Conservation (phyloP, 345 rosid genomes). For the Dovyalis caffra region DNA sequence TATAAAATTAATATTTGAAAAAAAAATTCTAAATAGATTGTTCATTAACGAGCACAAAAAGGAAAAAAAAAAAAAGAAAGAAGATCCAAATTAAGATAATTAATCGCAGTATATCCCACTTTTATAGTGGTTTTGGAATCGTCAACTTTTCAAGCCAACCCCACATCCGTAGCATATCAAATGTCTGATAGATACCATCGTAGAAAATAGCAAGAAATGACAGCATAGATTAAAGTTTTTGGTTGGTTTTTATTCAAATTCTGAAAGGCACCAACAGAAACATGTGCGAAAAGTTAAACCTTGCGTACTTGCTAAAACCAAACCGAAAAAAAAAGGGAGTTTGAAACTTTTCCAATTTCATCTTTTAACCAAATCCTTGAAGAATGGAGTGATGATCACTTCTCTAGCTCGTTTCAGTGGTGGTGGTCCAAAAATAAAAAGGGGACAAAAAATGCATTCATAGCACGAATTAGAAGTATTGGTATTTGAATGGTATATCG, state of each 20-base stretch:
- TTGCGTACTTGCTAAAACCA: not conserved
- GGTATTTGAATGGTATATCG: not conserved
- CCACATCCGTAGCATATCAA: not conserved
- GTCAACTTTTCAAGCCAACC: not conserved
- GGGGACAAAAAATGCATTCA: not conserved
- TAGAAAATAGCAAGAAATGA: not conserved
- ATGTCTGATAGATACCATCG: not conserved
- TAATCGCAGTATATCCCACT: too few relatives aligned
- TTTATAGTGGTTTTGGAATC: not conserved
- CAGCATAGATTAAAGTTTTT: not conserved
- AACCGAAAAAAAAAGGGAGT: not conserved
- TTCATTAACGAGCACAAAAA: too few relatives aligned
- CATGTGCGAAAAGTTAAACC: not conserved
- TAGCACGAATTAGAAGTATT: not conserved
- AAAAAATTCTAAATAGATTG: too few relatives aligned
- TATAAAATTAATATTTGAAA: too few relatives aligned
- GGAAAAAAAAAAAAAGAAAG: too few relatives aligned
- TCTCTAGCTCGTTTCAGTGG: not conserved
- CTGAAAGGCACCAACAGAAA: not conserved
- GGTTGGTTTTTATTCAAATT: not conserved
- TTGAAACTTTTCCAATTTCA: too few relatives aligned
- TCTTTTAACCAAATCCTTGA: too few relatives aligned
- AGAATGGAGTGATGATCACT: not conserved
- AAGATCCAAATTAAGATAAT: too few relatives aligned
- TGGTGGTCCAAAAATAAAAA: not conserved